Evolutionary conservation across 2,329 filamentous ascomycete genomes (phyloP).

Genomic region (Calonectria henricotiae): DNA sequence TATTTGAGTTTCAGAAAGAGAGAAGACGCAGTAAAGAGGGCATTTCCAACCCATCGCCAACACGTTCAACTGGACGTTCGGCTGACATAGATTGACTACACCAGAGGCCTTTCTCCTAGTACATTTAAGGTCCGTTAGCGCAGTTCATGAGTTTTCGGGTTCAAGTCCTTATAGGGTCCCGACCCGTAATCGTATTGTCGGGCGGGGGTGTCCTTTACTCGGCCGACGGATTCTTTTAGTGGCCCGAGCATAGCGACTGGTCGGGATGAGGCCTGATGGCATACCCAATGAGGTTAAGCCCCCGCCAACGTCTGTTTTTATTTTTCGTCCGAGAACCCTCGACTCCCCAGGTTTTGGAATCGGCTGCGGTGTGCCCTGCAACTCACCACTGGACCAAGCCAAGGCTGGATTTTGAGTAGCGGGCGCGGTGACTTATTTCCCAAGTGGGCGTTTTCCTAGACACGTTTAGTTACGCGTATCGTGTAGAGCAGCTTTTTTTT

Average conservation of each 20-base stretch:
- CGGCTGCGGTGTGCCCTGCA: conserved; percentile 23
- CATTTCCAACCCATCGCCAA: background rate
- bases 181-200: conserved; percentile 29
- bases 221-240: conserved; percentile 33
- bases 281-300: conserved; percentile 6
- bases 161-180: conserved; percentile 19
- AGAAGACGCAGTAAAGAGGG: background rate
- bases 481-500: background rate
- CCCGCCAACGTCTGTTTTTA: background rate
- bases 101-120: background rate
- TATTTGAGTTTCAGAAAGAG: background rate
- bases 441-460: background rate
- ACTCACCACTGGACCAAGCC: background rate
- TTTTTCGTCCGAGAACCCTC: conserved; percentile 27
- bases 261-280: background rate
- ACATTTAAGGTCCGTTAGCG: conserved; percentile 14
- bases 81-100: background rate
- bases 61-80: background rate
- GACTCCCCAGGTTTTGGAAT: conserved; percentile 20
- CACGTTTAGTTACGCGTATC: background rate
- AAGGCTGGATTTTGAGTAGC: background rate
- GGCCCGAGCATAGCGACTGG: conserved; percentile 21
- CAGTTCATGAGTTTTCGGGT: background rate
- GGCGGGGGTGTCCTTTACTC: conserved; percentile 11
- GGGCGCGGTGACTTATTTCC: background rate